A percentile compares a stretch with the other conserved stretches of the same genome.
Conservation (phyloP, 2,329 filamentous ascomycete species). For the Bretziella fagacearum region DNA sequence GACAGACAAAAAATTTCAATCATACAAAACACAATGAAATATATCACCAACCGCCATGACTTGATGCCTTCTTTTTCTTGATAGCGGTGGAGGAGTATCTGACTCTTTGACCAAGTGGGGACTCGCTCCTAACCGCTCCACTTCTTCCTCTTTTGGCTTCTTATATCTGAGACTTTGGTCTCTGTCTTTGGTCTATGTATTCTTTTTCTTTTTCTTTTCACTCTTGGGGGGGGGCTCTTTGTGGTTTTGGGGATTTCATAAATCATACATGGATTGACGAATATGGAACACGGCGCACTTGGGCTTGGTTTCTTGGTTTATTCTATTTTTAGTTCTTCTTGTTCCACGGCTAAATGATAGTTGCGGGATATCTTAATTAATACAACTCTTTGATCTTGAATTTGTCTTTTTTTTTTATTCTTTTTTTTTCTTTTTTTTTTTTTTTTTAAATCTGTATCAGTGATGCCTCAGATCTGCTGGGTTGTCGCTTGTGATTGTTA, state of each 20-base stretch:
- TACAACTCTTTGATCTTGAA: not conserved
- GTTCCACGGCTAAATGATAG: not conserved
- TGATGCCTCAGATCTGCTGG: no score
- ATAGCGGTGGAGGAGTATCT: not conserved
- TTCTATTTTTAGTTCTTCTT: not conserved
- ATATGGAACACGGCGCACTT: slow-evolving; percentile 8
- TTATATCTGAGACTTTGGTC: not conserved
- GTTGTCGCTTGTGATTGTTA: not conserved
- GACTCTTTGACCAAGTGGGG: no score
- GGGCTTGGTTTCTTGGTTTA: not conserved
- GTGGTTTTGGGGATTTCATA: not conserved
- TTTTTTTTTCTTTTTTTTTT: not conserved
- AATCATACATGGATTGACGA: not conserved
- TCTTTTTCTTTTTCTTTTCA: not conserved
- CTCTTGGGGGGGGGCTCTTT: not conserved
- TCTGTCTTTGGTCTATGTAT: not conserved
- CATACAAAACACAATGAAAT: no score
- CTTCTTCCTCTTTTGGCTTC: no score
- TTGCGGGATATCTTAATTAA: not conserved
- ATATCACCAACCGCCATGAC: no score
- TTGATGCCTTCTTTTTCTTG: not conserved
- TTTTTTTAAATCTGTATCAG: not conserved
- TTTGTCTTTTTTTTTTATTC: not conserved
- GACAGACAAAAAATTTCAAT: not conserved
- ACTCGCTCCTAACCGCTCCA: no score